Evolutionary conservation across 306 rosid genomes (phyloP), one percentile per base, ranked within the genome.

Genomic region (Vicia faba): DNA sequence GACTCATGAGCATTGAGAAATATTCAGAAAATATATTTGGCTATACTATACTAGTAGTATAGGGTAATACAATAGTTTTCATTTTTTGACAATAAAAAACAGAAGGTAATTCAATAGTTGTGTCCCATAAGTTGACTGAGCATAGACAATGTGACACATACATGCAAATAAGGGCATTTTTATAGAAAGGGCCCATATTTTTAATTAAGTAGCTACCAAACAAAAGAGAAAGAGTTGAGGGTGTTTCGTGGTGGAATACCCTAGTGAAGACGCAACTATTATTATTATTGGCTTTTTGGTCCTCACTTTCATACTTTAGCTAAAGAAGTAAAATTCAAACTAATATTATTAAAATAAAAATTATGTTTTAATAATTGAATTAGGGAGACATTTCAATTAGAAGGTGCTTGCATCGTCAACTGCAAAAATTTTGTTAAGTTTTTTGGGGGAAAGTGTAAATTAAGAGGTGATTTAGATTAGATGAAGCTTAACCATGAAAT

Each of bases 241-340:
- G 73, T 61, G 64, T 48, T 48, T 64, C 39, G 72, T 61, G 75
- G 69, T 19, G 59, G 69, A 76, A 71, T 80, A 46, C 43, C 77
- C 67, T 18, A 69, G 11, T 23, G 13, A 58, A 77, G 79, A 77
- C 79, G 82, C 76, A 76, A 77, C 74, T 69, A 58, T 29, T 63
- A 56, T 29, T 63, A 56, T 57, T 68, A 63, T 62, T 76, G 73
- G 70, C 28, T 76, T 72, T 72, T 53, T 39, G 66, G 31, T 55
- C 13, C 57, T 38, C 63, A 76, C 61, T 63, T 55, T 46, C 54
- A 48, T 45, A 36, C 55, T 76, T 36, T 36, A 10, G 36, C 61
- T 8, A n/a, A 69, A 54, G 28, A 28, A 76, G 68, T 39, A 71
- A 71, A 78, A 63, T 29, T 8, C 54, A 48, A 48, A 33, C 38